Base-by-base conservation (phyloP, 2,329 filamentous ascomycete species). In the Esteya vermicola region DNA sequence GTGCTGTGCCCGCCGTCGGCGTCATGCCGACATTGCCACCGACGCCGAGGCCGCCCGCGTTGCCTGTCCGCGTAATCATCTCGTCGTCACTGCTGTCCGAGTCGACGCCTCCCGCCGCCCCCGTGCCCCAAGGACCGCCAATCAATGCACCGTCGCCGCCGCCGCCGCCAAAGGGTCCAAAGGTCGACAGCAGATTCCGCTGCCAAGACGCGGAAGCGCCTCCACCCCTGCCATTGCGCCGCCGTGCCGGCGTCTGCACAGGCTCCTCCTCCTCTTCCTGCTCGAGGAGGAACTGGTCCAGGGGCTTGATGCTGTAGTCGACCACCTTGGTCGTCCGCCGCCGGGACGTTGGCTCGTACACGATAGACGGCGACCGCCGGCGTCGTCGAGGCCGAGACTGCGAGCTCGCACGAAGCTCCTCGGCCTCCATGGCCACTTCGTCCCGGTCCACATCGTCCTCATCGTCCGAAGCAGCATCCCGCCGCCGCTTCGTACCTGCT, bases 71-170 rank as follows among this genome's bases (percentile, higher is more conserved):
- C 23, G 38, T 20, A 30, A 33, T 39, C 59, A 75, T 76, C 53
- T 98, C 91, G 49, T 98, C 91, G 51, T 98, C 91, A 56, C 91
- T 98, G 57, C 86, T 95, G 55, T 98, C 91, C 6, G 89, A 94
- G 52, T 96, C 91, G 9, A 78, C 82, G 39, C 81, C 84, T 22
- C 80, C 86, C 45, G 75, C 75, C 19, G 82, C 82, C 12, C 74
- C 81, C 33, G 75, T 75, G 41, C 79, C 81, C 65, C 79, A 83
- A 6, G 82, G 79, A 1, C 84, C 85, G 45, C 68, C 77, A 41
- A 89, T 71, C 12, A 91, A 67, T 14, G 85, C 75, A 25, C 78
- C 71, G 32, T 70, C 71, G 27, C 84, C 84, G 33, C 79, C 77
- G 34, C 82, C 83, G 32, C 91, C 86, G 43, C 86, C 91, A 58